Evolutionary conservation across 2,329 filamentous ascomycete species (phyloP), one percentile per base, ranked within the genome.

Genomic region (Myriangium duriaei): DNA sequence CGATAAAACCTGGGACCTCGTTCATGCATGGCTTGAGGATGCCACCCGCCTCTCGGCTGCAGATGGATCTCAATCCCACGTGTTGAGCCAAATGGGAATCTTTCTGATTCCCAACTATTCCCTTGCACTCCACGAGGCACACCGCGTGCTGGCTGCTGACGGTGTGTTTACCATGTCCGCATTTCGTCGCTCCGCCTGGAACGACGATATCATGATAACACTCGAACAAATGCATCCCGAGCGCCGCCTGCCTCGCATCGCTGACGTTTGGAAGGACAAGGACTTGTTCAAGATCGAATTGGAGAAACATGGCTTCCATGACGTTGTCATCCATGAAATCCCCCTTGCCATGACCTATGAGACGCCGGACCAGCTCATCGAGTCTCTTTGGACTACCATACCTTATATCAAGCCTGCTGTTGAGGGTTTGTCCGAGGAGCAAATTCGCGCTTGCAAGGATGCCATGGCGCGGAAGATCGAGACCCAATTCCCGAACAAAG

Each of bases 21-120:
- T 39, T 5, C 11, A 32, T 5, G 36, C 36, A 2, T 39, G 29
- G 29, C 28, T 32, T 10, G 36, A 28, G 2, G 36, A 39, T 18
- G 36, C 36, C 5, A 39, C 36, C 11, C 11, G 24, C 13, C 36
- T 39, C 10, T 31, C 30, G 11, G 29, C 32, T 6, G 11, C 18
- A 7, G 17, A 19, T n/a, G 29, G 17, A 9, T 32, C 26, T n/a
- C 36, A 39, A 18, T 21, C 14, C 19, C 36, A 39, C 13, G 36
- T 39, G 10, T 11, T 39, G 13, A 32, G 29, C 18, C 36, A 39
- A 11, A 39, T 39, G 36, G 36, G 36, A 11, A 39, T 39, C 13
- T 39, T 39, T 11, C 28, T 39, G 16, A 32, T 39, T 18, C 36
- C 36, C 10, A 30, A 39, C 29, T 9, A 11, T 10, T 28, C 17